Evolutionary conservation across 2,329 filamentous ascomycete species (phyloP).

Genomic region (Verticillium nonalfalfae): DNA sequence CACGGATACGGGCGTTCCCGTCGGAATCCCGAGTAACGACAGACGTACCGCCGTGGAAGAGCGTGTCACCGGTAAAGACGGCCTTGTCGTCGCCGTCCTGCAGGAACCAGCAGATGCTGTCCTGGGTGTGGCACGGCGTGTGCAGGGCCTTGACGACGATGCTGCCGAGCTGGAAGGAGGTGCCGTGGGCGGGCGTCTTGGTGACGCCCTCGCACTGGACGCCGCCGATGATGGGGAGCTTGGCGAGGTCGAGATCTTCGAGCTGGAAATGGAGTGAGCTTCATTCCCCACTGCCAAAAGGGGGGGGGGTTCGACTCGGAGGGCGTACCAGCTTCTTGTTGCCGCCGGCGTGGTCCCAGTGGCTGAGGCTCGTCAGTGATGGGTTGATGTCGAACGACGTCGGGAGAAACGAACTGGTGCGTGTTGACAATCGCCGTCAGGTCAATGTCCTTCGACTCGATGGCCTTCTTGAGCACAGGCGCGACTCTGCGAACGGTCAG

Average conservation of each 20-base stretch:
- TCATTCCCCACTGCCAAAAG: neutral
- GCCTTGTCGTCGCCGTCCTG: conserved; percentile 70
- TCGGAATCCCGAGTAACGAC: too few species aligned
- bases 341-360: conserved; percentile 90
- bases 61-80: conserved; percentile 92
- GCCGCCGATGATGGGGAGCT: conserved; percentile 77
- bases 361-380: conserved; percentile 43
- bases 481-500: conserved; percentile 37
- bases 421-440: conserved; percentile 91
- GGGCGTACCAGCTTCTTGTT: conserved; percentile 69
- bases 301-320: too few species aligned
- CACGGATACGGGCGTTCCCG: neutral
- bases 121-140: conserved; percentile 96
- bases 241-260: conserved; percentile 44
- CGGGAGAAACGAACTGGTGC: conserved; percentile 69
- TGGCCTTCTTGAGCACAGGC: conserved; percentile 65
- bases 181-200: conserved; percentile 66
- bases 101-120: conserved; percentile 94
- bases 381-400: neutral
- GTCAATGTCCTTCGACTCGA: conserved; percentile 66
- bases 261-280: conserved; percentile 15
- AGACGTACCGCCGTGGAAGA: conserved; percentile 78
- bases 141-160: conserved; percentile 84
- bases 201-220: conserved; percentile 79
- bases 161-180: conserved; percentile 74